Base-by-base conservation (phyloP, 139 green algal genomes). In the Coccomyxa sp. region DNA sequence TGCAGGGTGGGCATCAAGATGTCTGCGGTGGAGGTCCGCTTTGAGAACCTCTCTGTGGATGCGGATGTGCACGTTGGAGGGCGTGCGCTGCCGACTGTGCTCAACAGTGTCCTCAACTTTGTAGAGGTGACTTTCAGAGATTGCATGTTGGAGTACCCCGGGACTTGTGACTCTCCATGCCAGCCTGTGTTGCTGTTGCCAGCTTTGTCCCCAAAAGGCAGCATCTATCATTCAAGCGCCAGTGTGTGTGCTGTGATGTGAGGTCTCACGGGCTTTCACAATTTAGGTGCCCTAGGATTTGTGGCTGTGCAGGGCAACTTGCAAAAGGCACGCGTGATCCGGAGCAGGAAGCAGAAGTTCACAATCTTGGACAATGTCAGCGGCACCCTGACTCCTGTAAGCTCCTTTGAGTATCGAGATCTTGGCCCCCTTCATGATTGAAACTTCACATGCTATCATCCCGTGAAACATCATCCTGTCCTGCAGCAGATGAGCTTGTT, bases 321-420 rank as follows among this genome's bases (percentile, higher is more conserved):
- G 68, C 38, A 69, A 33, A 55, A 33, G 68, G 6, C 75, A 7
- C 64, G 64, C 76, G 7, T 80, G 18, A 68, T 40, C 29, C 29
- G 64, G 14, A 31, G 5, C 16, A 31, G 12, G 29, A 74, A 37
- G n/a, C 27, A 22, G 29, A 34, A 36, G 10, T 82, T 85, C 70
- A 72, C 37, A n/a, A 88, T 92, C 70, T 75, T 92, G 35, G 58
- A 87, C 5, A 50, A 69, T 16, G 79, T 87, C 54, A 85, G 38
- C 71, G 88, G 87, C 18, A 75, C 83, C 31, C 64, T 71, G 24
- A 71, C 33, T 22, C n/a, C 64, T 22, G 64, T 71, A 29, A 22
- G 64, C 64, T 36, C 27, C 64, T 71, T 36, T 2, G 50, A 5
- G 27, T 6, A 64, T 64, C 33, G 64, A 34, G 24, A 2, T 70